A percentile compares a stretch with the other conserved stretches of the same genome.
Conservation (phyloP, 306 rosid genomes). For the Spatholobus suberectus region DNA sequence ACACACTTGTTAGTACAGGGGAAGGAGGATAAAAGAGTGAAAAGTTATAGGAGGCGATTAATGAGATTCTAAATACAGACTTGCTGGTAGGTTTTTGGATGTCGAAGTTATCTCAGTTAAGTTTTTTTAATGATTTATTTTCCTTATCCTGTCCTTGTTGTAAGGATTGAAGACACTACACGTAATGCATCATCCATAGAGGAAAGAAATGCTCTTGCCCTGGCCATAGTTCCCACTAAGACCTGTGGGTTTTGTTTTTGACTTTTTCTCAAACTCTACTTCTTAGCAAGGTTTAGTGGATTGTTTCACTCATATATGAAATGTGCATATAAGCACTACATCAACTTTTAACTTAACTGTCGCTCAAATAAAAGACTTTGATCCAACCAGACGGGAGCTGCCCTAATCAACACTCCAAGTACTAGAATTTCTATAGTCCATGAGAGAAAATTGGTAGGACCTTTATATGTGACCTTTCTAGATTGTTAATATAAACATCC, state of each 20-base stretch:
- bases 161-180: constrained; percentile 78
- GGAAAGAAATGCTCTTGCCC: constrained; percentile 90
- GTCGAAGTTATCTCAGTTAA: constrained; percentile 19
- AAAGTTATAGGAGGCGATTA: not conserved
- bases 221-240: constrained; percentile 86
- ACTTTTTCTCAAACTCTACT: constrained; percentile 37
- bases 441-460: constrained; percentile 93
- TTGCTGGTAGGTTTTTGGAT: constrained; percentile 66
- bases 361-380: constrained; percentile 71
- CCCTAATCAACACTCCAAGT: constrained; percentile 92
- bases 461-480: constrained; percentile 22
- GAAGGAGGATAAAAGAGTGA: not conserved
- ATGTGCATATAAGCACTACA: constrained; percentile 51
- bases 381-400: constrained; percentile 98
- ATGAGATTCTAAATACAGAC: no score
- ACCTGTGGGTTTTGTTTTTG: constrained; percentile 53
- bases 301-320: constrained; percentile 32
- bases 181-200: constrained; percentile 77
- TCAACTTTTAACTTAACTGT: constrained; percentile 69
- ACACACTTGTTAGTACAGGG: not conserved
- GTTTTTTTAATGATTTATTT: constrained; percentile 4
- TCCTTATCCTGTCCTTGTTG: constrained; percentile 38
- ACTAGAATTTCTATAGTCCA: constrained; percentile 75
- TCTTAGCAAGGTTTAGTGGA: constrained; percentile 27
- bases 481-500: constrained; percentile 1